Evolutionary conservation across 345 rosid species (phyloP).

Genomic region (Durio zibethinus): DNA sequence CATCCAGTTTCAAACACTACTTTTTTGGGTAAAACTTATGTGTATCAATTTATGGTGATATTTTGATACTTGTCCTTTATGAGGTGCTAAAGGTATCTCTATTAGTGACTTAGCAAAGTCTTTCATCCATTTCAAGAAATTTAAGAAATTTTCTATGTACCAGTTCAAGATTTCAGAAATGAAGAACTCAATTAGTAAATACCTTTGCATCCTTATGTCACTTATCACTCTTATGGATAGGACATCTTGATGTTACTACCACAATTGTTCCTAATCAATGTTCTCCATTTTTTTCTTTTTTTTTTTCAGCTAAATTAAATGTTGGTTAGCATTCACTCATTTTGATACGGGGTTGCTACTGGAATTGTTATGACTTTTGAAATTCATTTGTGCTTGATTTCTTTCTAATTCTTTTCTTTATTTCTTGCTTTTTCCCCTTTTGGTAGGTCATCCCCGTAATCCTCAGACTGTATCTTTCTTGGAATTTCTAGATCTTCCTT

Average conservation of each 20-base stretch:
- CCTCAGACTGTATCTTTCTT: constrained; percentile 74
- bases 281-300: neutral
- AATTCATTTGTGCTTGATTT: neutral
- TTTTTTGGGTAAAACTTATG: constrained; percentile 31
- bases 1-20: constrained; percentile 28
- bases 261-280: neutral
- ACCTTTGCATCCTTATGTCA: neutral
- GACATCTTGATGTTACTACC: neutral
- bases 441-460: constrained; percentile 55
- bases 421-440: neutral
- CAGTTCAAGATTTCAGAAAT: neutral
- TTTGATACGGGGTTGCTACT: neutral
- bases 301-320: neutral
- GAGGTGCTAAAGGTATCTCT: neutral
- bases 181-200: neutral
- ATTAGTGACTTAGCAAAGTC: neutral
- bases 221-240: neutral
- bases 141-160: neutral
- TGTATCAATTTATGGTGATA: neutral
- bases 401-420: neutral
- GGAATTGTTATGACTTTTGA: neutral
- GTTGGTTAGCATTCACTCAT: neutral
- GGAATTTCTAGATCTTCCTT: constrained; percentile 77
- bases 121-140: neutral
- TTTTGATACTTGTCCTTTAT: neutral